A percentile compares a stretch with the other conserved stretches of the same genome.
These are phyloP conservation scores for Astragalus glycyphyllos DNA, from an alignment of 306 rosid species.

Conservation along the genomic window DNA sequence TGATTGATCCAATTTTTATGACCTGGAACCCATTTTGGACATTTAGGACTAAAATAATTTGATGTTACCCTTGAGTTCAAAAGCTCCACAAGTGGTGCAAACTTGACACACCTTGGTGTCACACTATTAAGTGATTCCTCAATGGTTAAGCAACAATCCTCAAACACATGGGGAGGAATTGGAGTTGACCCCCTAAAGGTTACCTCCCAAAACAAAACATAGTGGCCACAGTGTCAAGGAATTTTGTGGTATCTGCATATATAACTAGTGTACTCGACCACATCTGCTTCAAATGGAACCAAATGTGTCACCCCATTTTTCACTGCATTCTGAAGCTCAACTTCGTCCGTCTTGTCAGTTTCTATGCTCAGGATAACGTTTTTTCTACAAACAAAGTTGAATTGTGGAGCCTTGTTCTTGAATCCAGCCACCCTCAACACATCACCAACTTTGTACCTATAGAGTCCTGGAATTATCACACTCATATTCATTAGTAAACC, in stretches of 20 bases:
- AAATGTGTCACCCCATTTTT: too few relatives aligned
- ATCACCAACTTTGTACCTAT: slow-evolving; percentile 84
- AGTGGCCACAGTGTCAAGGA: slow-evolving; percentile 61
- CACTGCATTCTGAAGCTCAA: too few relatives aligned
- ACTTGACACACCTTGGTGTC: slow-evolving; percentile 87
- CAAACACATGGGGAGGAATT: slow-evolving; percentile 69
- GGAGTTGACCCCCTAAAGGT: slow-evolving; percentile 54
- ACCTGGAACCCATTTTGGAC: slow-evolving; percentile 89
- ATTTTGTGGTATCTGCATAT: too few relatives aligned
- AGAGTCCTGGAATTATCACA: slow-evolving; percentile 61
- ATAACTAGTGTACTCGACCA: too few relatives aligned
- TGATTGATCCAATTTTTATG: slow-evolving; percentile 69
- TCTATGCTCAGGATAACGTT: too few relatives aligned
- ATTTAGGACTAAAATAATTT: slow-evolving; percentile 72
- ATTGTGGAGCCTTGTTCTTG: too few relatives aligned
- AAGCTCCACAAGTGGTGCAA: slow-evolving; percentile 76
- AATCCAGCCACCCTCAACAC: slow-evolving; percentile 73
- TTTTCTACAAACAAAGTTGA: too few relatives aligned
- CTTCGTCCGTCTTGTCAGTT: too few relatives aligned
- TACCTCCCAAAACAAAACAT: slow-evolving; percentile 81
- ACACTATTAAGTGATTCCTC: slow-evolving; percentile 71
- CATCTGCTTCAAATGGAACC: too few relatives aligned
- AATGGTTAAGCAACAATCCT: slow-evolving; percentile 54
- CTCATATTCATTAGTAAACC: background rate
- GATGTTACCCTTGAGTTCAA: slow-evolving; percentile 67